Evolutionary conservation across 176 grass and related monocot species (phyloP).

Genomic region (Musa troglodytarum): DNA sequence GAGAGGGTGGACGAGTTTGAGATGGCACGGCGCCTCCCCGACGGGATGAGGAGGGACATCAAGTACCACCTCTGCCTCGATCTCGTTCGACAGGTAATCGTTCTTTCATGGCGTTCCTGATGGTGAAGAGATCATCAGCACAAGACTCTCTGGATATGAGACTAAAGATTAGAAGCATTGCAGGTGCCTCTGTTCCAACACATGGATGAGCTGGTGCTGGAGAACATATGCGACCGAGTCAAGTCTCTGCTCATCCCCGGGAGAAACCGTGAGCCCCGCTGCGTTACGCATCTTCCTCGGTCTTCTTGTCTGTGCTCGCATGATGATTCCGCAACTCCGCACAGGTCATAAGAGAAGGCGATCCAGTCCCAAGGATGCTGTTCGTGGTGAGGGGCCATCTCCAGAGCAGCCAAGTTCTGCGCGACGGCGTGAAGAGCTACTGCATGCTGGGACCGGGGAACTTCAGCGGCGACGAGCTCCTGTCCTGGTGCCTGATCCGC

Average conservation of each 20-base stretch:
- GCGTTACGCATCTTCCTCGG: no score
- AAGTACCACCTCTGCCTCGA: constrained; percentile 92
- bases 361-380: constrained; percentile 72
- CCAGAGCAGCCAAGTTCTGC: constrained; percentile 65
- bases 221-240: constrained; percentile 93
- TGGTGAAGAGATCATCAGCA: background rate
- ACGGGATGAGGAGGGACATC: constrained; percentile 73
- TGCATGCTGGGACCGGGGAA: constrained; percentile 89
- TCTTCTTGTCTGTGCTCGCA: no score
- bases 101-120: no score
- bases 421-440: constrained; percentile 54
- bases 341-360: constrained; percentile 61
- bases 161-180: background rate
- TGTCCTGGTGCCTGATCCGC: constrained; percentile 73
- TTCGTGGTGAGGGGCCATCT: constrained; percentile 88
- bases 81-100: constrained; percentile 58
- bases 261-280: constrained; percentile 45
- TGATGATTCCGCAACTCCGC: no score
- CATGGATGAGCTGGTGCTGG: constrained; percentile 88
- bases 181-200: constrained; percentile 87
- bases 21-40: constrained; percentile 66
- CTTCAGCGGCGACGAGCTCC: constrained; percentile 79
- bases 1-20: constrained; percentile 60
- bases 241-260: constrained; percentile 61
- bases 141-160: no score